Base-by-base conservation (phyloP, 2,329 filamentous ascomycete species). In the Alternaria burnsii region DNA sequence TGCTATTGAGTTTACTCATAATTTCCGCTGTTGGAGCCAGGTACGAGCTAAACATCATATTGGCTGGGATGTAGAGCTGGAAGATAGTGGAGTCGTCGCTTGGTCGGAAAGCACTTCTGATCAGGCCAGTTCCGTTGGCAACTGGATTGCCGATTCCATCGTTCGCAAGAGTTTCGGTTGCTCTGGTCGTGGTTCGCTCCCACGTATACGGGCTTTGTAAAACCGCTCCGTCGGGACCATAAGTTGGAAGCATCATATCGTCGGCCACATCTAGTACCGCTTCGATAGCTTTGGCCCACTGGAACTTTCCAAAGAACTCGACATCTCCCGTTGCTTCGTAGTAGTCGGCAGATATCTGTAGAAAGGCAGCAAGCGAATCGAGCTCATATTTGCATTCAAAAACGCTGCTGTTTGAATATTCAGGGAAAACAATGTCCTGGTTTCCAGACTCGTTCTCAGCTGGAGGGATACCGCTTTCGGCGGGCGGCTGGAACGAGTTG, bases 11-110 rank as follows among this genome's bases (percentile, higher is more conserved):
- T 51, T 79, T 77, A 34, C 76, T 78, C 81, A 87, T 85, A 68
- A 89, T 87, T 6, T 80, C 74, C 16, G 82, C 81, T 0, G 85
- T 80, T 0, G 82, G 80, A 11, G 80, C 79, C 3, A 93, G 83
- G 68, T 88, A 91, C 22, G 85, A 80, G 32, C 88, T 83, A 66
- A 93, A 89, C 89, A 92, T 91, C 89, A 93, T 93, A 55, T 85
- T 86, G 54, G 80, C 75, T 0, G 82, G 82, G 22, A 84, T 81
- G 70, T 82, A 81, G 51, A 82, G 73, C 64, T 84, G 82, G 63
- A 78, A 84, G 50, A 84, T 83, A 7, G 82, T 84, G 0, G 80
- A 68, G 66, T 85, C 83, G 64, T 85, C 83, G 28, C 80, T 82
- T 4, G 83, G 83, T 11, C 83, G 77, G 73, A 85, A 85, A 12